Percentiles rank a stretch among this genome's conserved stretches.
Conservation (phyloP, 495 filamentous ascomycete genomes). For the Aspergillus homomorphus region DNA sequence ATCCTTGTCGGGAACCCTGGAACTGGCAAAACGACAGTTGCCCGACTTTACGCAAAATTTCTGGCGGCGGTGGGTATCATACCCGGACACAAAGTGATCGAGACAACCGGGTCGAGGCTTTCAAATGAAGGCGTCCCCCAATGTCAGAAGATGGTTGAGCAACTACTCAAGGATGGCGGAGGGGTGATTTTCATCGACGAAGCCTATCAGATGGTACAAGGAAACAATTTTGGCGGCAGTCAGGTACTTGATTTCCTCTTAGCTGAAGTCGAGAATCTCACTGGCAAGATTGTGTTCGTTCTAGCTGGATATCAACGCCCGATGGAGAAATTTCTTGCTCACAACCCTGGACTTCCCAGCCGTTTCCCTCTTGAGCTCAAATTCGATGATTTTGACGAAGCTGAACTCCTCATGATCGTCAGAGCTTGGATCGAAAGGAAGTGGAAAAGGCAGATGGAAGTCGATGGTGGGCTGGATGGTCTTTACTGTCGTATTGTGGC, state of each 20-base stretch:
- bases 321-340: constrained; percentile 78
- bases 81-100: constrained; percentile 50
- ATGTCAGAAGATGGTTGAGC: constrained; percentile 57
- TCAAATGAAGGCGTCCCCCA: constrained; percentile 58
- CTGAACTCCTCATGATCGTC: constrained; percentile 59
- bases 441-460: constrained; percentile 52
- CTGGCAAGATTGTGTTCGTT: constrained; percentile 73
- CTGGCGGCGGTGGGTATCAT: constrained; percentile 59
- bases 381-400: constrained; percentile 69
- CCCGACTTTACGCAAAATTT: constrained; percentile 71
- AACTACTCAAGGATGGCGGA: constrained; percentile 53
- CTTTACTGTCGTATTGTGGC: constrained; percentile 65
- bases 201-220: constrained; percentile 63
- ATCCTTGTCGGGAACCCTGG: constrained; percentile 77
- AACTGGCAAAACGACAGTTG: constrained; percentile 84
- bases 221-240: constrained; percentile 42
- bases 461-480: constrained; percentile 58
- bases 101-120: constrained; percentile 68
- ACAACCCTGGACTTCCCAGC: constrained; percentile 72
- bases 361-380: constrained; percentile 64
- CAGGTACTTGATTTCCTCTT: constrained; percentile 70
- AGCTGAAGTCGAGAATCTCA: constrained; percentile 70
- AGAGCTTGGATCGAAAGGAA: constrained; percentile 43
- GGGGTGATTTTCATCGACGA: constrained; percentile 73
- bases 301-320: constrained; percentile 72